Evolutionary conservation across 345 rosid species (phyloP).

Genomic region (Reutealis trisperma): DNA sequence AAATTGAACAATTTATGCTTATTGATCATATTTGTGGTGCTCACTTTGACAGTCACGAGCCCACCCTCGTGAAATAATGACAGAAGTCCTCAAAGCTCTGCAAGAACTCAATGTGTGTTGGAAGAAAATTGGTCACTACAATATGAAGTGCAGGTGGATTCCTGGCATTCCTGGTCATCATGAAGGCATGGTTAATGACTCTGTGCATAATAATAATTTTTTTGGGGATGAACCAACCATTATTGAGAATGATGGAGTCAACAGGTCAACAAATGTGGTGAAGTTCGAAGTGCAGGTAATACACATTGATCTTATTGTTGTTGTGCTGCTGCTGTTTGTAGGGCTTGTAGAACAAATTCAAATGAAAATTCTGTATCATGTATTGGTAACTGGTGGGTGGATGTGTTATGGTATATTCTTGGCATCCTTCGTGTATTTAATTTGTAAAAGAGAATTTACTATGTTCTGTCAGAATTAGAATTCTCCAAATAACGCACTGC

Average conservation of each 20-base stretch:
- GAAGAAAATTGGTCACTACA: conserved; percentile 96
- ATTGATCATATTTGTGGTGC: conserved; percentile 8
- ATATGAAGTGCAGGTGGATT: conserved; percentile 95
- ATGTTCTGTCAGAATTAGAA: background rate
- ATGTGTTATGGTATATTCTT: background rate
- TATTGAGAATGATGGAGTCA: conserved; percentile 51
- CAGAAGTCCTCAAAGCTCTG: conserved; percentile 79
- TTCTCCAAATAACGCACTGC: background rate
- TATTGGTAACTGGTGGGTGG: background rate
- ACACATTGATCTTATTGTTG: conserved; percentile 10
- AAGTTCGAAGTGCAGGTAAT: conserved; percentile 94
- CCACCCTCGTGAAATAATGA: conserved; percentile 91
- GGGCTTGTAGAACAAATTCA: background rate
- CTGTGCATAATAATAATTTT: conserved; percentile 48
- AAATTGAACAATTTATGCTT: background rate
- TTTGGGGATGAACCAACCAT: conserved; percentile 73
- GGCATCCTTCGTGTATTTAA: background rate
- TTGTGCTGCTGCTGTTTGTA: background rate
- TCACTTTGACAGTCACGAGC: conserved; percentile 66
- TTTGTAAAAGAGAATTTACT: background rate
- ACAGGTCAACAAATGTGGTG: conserved; percentile 58
- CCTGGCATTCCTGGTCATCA: conserved; percentile 53
- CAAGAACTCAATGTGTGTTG: conserved; percentile 83
- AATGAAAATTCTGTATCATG: background rate
- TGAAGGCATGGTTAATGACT: conserved; percentile 67